phyloP scores from a whole-genome alignment of 345 rosid genomes.

The Xanthoceras sorbifolium region DNA sequence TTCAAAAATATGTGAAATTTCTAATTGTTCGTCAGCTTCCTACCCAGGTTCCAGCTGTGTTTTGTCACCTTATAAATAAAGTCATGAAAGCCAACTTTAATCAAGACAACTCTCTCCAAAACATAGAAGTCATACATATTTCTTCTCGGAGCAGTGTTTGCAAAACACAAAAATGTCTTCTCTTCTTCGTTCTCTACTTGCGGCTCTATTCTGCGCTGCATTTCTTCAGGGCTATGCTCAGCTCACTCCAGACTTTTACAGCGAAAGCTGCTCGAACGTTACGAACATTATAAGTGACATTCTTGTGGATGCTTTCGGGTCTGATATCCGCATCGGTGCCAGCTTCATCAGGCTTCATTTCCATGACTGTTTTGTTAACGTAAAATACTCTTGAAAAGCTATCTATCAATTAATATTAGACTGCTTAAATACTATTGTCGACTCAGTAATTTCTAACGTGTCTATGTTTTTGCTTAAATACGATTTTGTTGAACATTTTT shows the following conservation, averaged over 20 bases:
- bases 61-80: too few species aligned
- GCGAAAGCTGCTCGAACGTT: slow-evolving; percentile 33
- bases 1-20: too few species aligned
- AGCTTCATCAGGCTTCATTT: slow-evolving; percentile 52
- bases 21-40: too few species aligned
- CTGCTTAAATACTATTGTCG: too few species aligned
- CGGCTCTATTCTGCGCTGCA: slow-evolving; percentile 3
- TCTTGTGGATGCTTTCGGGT: slow-evolving; percentile 11
- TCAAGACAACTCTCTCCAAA: too few species aligned
- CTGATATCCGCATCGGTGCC: slow-evolving; percentile 41
- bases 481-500: background rate
- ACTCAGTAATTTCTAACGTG: too few species aligned
- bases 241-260: slow-evolving; percentile 35
- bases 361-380: slow-evolving; percentile 51
- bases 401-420: too few species aligned
- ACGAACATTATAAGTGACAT: slow-evolving; percentile 21
- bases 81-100: too few species aligned
- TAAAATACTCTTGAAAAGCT: background rate
- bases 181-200: background rate
- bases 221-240: slow-evolving; percentile 30
- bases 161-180: slow-evolving; percentile 14
- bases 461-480: too few species aligned
- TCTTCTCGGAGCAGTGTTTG: background rate
- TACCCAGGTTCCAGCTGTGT: too few species aligned
- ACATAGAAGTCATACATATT: background rate